Evolutionary conservation across 495 filamentous ascomycete species (phyloP), one percentile per base, ranked within the genome.

Genomic region (Xylaria grammica): DNA sequence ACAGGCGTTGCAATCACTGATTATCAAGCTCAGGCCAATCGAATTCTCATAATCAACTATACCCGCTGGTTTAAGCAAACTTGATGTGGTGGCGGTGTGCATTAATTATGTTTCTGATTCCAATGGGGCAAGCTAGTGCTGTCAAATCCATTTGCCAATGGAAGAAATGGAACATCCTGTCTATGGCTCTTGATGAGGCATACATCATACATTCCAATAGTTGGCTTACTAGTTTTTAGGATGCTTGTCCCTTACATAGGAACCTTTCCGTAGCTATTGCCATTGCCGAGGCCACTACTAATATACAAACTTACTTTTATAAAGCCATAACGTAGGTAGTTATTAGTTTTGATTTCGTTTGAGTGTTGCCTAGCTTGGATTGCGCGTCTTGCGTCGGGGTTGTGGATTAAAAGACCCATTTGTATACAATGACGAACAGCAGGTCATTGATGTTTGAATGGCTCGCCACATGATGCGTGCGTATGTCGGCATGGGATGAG

Each of bases 371-470:
- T 59, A 26, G 20, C 29, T n/a, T 46, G 9, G 56, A 46, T 59
- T 59, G 56, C 56, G 56, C 56, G 56, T 59, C 56, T 36, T 45
- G n/a, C 34, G 17, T 20, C 20, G 54, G 34, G 54, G 30, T 58
- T 58, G 54, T 44, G 54, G 54, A 24, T 30, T 57, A 10, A 42
- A 57, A 19, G 44, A 32, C 34, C 38, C 24, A 45, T 57, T 55
- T 38, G 1, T 9, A 29, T 32, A 26, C 24, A 22, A n/a, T 24
- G 42, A n/a, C 27, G 19, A 7, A 48, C 24, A 24, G 40, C n/a
- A 48, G 20, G 55, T 17, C 40, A 32, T 34, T n/a, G 27, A 6
- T 48, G 27, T 46, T n/a, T 57, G 9, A 57, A 26, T 57, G 54
- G 54, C 55, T 59, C 6, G 55, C 55, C 55, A 59, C 55, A 48